phyloP scores from a whole-genome alignment of 2,329 filamentous ascomycete genomes.

The Fusarium buharicum region DNA sequence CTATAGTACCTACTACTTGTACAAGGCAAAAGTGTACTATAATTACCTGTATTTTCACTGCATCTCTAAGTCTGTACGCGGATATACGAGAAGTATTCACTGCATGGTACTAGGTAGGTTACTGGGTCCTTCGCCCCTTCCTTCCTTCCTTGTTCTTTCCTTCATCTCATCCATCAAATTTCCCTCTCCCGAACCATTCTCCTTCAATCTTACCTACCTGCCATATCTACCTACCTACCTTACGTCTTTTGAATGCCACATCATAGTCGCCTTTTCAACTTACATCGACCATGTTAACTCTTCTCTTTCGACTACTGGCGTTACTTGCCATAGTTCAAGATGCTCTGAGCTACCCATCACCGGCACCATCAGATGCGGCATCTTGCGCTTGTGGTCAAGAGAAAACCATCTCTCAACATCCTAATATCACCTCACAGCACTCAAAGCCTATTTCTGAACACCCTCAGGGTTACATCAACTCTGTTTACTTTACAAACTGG shows the following conservation, averaged over 20 bases:
- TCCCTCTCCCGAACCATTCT: not conserved
- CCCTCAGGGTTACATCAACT: conserved; percentile 34
- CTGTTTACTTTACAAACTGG: conserved; percentile 33
- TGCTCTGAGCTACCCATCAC: conserved; percentile 36
- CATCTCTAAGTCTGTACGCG: not conserved
- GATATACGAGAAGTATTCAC: not conserved
- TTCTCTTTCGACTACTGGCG: conserved; percentile 43
- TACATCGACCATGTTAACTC: conserved; percentile 41
- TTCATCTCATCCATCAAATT: not conserved
- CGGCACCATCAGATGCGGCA: conserved; percentile 2
- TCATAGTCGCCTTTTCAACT: not conserved
- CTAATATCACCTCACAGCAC: too few species aligned
- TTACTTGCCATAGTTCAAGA: conserved; percentile 44
- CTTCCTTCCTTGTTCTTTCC: not conserved
- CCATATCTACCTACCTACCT: not conserved
- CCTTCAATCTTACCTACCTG: not conserved
- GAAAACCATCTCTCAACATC: too few species aligned
- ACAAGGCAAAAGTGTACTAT: too few species aligned
- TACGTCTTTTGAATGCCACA: not conserved
- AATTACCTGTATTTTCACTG: not conserved
- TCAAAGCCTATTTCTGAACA: conserved; percentile 31
- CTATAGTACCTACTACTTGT: too few species aligned
- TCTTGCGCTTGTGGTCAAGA: too few species aligned
- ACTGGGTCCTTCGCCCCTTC: not conserved
- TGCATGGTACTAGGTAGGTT: not conserved